Percentiles rank a stretch among this genome's conserved stretches.
Conservation (phyloP, 768 basidiomycete species). For the Podaxis sp. region DNA sequence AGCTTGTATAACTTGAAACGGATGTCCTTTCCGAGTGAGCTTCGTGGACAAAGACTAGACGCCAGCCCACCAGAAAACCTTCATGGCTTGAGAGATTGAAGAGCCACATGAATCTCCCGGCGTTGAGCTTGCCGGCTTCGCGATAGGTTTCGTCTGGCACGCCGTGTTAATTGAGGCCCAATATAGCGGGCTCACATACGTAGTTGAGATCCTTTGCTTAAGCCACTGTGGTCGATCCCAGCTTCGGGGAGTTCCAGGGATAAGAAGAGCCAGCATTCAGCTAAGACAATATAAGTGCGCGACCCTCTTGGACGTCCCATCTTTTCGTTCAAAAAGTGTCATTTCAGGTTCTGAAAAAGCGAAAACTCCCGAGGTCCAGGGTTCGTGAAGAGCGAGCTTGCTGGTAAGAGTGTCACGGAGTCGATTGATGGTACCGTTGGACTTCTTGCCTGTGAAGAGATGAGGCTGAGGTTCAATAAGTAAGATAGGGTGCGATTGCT, state of each 20-base stretch:
- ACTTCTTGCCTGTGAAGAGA: background rate
- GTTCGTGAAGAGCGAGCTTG: background rate
- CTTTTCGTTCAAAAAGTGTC: background rate
- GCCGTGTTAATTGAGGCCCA: constrained; percentile 33
- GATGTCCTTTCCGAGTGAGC: constrained; percentile 6
- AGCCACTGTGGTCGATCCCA: background rate
- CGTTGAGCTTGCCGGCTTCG: constrained; percentile 43
- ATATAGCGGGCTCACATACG: constrained; percentile 40
- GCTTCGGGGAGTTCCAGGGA: background rate
- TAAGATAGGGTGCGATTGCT: too few relatives aligned
- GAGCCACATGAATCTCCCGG: constrained; percentile 28
- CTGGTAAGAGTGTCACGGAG: background rate
- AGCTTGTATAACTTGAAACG: constrained; percentile 40
- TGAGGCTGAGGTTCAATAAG: too few relatives aligned
- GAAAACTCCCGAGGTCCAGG: background rate
- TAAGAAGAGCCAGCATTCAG: background rate
- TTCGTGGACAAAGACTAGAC: constrained; percentile 19
- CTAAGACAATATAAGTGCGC: background rate
- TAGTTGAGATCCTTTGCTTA: constrained; percentile 20
- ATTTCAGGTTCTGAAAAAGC: background rate
- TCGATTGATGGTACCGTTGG: background rate
- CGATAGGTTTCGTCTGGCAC: constrained; percentile 43
- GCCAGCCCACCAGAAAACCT: constrained; percentile 23
- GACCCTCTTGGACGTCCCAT: background rate
- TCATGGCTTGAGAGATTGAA: constrained; percentile 23